A percentile compares a stretch with the other conserved stretches of the same genome.
Evolutionary conservation across 495 filamentous ascomycete species (phyloP).

Genomic region (Talaromyces proteolyticus): DNA sequence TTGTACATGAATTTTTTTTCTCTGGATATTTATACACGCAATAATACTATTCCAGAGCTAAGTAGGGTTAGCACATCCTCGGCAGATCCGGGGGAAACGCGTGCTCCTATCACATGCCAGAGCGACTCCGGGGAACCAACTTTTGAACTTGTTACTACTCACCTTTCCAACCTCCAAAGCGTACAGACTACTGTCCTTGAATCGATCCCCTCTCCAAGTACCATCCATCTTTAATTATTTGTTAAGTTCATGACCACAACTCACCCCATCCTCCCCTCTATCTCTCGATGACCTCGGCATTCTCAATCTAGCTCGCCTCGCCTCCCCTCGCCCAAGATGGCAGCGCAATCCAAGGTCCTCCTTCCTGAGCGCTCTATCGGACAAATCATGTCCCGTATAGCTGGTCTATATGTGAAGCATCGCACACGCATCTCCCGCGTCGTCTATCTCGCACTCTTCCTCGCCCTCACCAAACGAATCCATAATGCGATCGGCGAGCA

Average conservation of each 20-base stretch:
- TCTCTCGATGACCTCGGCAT: no score
- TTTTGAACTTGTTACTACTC: no score
- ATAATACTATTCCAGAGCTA: no score
- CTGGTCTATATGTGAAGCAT: conserved; percentile 71
- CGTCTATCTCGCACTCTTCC: conserved; percentile 86
- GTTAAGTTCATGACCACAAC: no score
- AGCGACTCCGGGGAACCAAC: neutral
- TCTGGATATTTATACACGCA: no score
- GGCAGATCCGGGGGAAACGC: neutral
- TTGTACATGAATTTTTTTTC: no score
- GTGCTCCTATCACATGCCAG: neutral
- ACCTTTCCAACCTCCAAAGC: neutral
- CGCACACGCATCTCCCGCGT: conserved; percentile 85
- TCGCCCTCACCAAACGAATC: conserved; percentile 82
- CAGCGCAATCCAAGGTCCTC: conserved; percentile 73
- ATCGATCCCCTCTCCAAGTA: no score
- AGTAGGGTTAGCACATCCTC: no score
- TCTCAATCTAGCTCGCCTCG: no score
- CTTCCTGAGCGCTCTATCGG: conserved; percentile 67
- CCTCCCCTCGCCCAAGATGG: conserved; percentile 65
- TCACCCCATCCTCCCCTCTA: no score
- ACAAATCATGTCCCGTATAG: conserved; percentile 65
- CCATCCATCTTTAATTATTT: no score
- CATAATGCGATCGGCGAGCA: conserved; percentile 90
- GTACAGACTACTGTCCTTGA: neutral